phyloP scores from a whole-genome alignment of 169 alveolate genomes.

The Eimeria acervulina region DNA sequence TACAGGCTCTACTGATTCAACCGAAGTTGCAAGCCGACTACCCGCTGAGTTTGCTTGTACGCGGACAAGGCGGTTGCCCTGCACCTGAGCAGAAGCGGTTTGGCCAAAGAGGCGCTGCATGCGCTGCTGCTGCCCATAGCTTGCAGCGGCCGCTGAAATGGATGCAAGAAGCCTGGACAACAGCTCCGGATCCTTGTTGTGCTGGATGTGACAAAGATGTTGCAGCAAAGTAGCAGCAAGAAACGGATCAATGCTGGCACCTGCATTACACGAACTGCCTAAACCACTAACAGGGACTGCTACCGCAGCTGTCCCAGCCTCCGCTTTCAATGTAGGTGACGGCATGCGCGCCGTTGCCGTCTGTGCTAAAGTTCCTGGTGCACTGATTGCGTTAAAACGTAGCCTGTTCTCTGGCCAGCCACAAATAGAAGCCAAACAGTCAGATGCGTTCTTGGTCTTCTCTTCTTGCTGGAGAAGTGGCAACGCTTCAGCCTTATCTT shows the following conservation, averaged over 20 bases:
- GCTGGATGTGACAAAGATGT: conserved; percentile 25
- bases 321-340: neutral
- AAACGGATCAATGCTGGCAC: conserved; percentile 42
- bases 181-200: conserved; percentile 30
- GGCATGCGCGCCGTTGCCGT: neutral
- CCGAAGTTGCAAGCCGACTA: neutral
- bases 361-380: neutral
- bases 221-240: conserved; percentile 44
- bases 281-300: neutral
- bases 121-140: conserved; percentile 25
- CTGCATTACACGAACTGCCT: neutral
- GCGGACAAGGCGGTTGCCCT: neutral
- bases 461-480: neutral
- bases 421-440: neutral
- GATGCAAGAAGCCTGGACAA: conserved; percentile 48
- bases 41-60: neutral
- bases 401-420: neutral
- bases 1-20: neutral
- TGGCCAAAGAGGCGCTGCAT: neutral
- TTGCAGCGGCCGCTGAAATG: conserved; percentile 24
- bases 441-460: neutral
- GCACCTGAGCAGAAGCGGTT: neutral
- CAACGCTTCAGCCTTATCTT: neutral
- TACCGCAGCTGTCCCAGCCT: neutral
- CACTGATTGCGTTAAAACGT: neutral